Conservation (phyloP, 2,329 filamentous ascomycete species). For the Colletotrichum spinosum region DNA sequence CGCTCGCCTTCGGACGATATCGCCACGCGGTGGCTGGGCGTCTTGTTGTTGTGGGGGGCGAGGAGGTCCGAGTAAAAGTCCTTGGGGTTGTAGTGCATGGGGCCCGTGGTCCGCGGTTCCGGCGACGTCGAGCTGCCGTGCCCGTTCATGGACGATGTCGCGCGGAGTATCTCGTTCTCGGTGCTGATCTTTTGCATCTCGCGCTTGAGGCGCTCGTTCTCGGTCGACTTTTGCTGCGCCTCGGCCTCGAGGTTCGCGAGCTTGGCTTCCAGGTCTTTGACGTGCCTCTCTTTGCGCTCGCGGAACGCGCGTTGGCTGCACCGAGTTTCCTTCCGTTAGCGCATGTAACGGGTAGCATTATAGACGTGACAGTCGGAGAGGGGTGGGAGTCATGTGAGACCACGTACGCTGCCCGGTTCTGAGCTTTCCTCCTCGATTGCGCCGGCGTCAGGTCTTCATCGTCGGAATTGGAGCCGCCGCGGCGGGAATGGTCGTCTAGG, state of each 20-base stretch:
- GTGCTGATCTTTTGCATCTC: slow-evolving; percentile 86
- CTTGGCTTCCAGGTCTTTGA: slow-evolving; percentile 92
- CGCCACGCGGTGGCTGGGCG: slow-evolving; percentile 75
- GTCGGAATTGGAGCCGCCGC: slow-evolving; percentile 64
- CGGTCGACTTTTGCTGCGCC: slow-evolving; percentile 77
- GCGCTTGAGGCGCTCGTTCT: slow-evolving; percentile 88
- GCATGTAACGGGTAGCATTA: not conserved
- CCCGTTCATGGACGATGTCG: slow-evolving; percentile 68
- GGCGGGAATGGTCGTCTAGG: slow-evolving; percentile 49
- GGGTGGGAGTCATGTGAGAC: not conserved
- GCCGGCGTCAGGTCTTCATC: slow-evolving; percentile 68
- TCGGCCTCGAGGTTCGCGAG: slow-evolving; percentile 81
- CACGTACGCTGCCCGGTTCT: slow-evolving; percentile 72
- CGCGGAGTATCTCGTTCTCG: slow-evolving; percentile 92
- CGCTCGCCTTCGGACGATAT: slow-evolving; percentile 74
- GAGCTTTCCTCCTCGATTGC: slow-evolving; percentile 69
- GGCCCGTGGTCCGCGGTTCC: slow-evolving; percentile 69
- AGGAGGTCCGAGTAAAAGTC: slow-evolving; percentile 77
- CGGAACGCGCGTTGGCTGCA: slow-evolving; percentile 92
- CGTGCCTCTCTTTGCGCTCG: slow-evolving; percentile 93
- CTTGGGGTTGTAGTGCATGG: slow-evolving; percentile 77
- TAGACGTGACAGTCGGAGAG: not conserved
- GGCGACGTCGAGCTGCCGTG: slow-evolving; percentile 54
- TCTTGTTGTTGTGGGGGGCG: slow-evolving; percentile 71
- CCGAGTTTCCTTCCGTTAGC: slow-evolving; percentile 5